Evolutionary conservation across 106 monocot species (phyloP), one percentile per base, ranked within the genome.

Genomic region (Triglochin maritima): DNA sequence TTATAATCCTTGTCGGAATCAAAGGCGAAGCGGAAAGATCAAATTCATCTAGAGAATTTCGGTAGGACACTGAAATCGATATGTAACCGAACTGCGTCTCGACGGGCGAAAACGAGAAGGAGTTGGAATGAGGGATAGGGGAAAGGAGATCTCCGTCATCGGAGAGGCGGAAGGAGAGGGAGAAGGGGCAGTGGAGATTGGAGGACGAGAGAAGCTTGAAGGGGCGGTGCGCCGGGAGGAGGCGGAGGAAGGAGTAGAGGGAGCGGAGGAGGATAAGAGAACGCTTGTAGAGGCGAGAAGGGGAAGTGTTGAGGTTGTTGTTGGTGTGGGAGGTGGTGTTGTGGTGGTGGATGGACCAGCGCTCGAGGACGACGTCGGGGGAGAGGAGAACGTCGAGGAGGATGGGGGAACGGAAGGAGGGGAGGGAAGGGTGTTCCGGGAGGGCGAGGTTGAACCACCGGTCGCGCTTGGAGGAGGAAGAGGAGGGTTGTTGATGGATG

Each of bases 401-500:
- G 16, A 86, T 67, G 44, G 92, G 29, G 1, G 89, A 29, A 89
- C 88, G 69, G 64, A 56, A 49, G 71, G 63, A 50, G 12, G 83
- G 65, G 2, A 82, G 46, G 0, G 88, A 50, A 9, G 92, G 86
- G 15, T 80, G 82, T 6, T 89, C 86, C 44, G 77, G 81, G 62
- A 99, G 80, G 49, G 92, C 78, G 73, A 99, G 88, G 57, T 89
- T 88, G 84, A 99, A 99, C 98, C 92, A 92, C 0, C 88, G 81
- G 72, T 98, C 92, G 7, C 81, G 68, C 69, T 80, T 81, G 52
- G 74, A 56, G 17, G 66, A 15, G 9, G 67, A 60, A 17, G 64
- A 11, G n/a, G 59, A 46, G 64, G 60, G 65, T 17, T 44, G 50
- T 0, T 4, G 68, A 2, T 50, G 69, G 47, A 44, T 46, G 62